A percentile compares a stretch with the other conserved stretches of the same genome.
Conservation (phyloP, 2,329 filamentous ascomycete genomes). For the Alternaria novae-zelandiae region DNA sequence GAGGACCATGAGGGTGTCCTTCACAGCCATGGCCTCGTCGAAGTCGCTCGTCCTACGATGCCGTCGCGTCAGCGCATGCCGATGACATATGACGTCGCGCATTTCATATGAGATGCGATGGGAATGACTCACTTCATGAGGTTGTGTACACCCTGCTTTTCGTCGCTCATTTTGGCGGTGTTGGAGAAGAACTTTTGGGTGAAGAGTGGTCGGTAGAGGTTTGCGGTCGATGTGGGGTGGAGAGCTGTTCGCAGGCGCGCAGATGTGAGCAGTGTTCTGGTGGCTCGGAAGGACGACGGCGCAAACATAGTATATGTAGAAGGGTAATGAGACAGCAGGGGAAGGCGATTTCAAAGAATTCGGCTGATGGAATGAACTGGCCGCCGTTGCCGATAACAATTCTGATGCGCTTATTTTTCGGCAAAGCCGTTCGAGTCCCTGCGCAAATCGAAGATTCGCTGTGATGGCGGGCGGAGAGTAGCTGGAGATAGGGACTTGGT, state of each 20-base stretch:
- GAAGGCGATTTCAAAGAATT: conserved; percentile 44
- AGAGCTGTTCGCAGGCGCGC: conserved; percentile 45
- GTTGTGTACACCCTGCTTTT: conserved; percentile 57
- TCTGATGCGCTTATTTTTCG: conserved; percentile 37
- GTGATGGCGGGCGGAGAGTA: conserved; percentile 9
- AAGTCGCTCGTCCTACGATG: conserved; percentile 65
- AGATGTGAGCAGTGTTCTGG: conserved; percentile 53
- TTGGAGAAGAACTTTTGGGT: conserved; percentile 50
- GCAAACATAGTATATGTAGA: conserved; percentile 51
- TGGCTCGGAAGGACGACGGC: conserved; percentile 42
- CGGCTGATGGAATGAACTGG: conserved; percentile 44
- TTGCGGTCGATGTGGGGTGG: conserved; percentile 33
- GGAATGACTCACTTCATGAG: conserved; percentile 49
- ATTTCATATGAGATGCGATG: conserved; percentile 2
- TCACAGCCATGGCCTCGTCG: conserved; percentile 58
- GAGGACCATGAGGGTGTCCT: conserved; percentile 72
- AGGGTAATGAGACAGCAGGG: conserved; percentile 25
- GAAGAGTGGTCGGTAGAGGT: conserved; percentile 44
- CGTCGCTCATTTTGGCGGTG: conserved; percentile 52
- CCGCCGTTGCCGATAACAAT: conserved; percentile 38
- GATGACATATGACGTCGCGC: conserved; percentile 19
- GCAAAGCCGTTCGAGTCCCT: conserved; percentile 37
- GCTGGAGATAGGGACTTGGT: conserved; percentile 1
- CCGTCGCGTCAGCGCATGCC: conserved; percentile 11
- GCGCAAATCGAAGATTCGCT: conserved; percentile 20